Evolutionary conservation across 2,329 filamentous ascomycete genomes (phyloP).

Genomic region (Trichoderma guizhouense): DNA sequence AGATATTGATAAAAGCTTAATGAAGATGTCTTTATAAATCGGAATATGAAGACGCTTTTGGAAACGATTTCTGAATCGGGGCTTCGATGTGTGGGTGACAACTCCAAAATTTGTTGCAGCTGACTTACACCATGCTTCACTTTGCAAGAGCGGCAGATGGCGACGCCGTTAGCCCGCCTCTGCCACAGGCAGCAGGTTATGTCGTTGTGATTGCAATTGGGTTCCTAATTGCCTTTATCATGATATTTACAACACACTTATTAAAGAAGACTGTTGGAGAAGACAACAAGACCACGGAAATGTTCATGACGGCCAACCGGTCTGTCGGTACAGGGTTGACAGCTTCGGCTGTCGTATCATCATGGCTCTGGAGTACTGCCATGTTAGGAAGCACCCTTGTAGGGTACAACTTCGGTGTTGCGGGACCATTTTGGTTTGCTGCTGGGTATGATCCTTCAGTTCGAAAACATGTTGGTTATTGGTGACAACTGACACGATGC

Average conservation of each 20-base stretch:
- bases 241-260: slow-evolving; percentile 45
- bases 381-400: slow-evolving; percentile 49
- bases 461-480: not conserved
- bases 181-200: slow-evolving; percentile 31
- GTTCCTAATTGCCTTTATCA: slow-evolving; percentile 37
- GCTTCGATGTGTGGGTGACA: not conserved
- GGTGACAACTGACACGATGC: not conserved
- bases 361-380: slow-evolving; percentile 54
- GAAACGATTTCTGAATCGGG: not conserved
- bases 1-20: not conserved
- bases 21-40: not conserved
- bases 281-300: slow-evolving; percentile 52
- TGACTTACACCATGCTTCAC: slow-evolving; percentile 1
- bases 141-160: slow-evolving; percentile 7
- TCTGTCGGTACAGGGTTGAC: slow-evolving; percentile 49
- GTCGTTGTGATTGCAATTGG: slow-evolving; percentile 35
- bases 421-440: slow-evolving; percentile 56
- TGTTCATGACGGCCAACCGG: slow-evolving; percentile 55
- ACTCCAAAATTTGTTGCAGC: not conserved
- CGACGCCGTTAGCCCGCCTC: slow-evolving; percentile 25
- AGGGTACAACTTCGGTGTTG: slow-evolving; percentile 52
- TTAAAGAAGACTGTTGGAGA: slow-evolving; percentile 49
- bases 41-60: not conserved
- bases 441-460: slow-evolving; percentile 36
- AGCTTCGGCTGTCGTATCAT: slow-evolving; percentile 52